A percentile compares a stretch with the other conserved stretches of the same genome.
Conservation (phyloP, 2,329 filamentous ascomycete species). For the Nectriaceae sp. region DNA sequence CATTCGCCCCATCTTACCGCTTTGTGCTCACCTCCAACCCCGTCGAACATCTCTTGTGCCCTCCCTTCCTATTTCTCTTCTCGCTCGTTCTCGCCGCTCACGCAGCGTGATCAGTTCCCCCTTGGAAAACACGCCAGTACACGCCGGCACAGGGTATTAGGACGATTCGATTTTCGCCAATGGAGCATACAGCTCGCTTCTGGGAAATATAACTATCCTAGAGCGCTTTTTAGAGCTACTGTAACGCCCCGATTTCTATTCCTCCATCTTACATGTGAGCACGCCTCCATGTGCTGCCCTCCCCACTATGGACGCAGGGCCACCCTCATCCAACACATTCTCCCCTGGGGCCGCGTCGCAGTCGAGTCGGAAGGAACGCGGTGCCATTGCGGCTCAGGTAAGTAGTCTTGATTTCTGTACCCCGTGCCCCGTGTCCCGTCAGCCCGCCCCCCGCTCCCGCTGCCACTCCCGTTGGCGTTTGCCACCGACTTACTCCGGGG, state of each 20-base stretch:
- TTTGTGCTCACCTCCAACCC: slow-evolving; percentile 12
- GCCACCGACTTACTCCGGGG: slow-evolving; percentile 1
- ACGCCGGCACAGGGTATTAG: too few relatives aligned
- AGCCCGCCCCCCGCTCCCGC: slow-evolving; percentile 1
- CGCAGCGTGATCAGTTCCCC: slow-evolving; percentile 13
- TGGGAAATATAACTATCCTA: slow-evolving; percentile 17
- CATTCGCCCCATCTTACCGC: slow-evolving; percentile 15
- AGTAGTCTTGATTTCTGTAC: slow-evolving; percentile 9
- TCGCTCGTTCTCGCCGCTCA: slow-evolving; percentile 11
- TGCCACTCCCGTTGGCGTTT: slow-evolving; percentile 2
- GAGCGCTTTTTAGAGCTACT: slow-evolving; percentile 28
- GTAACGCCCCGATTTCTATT: slow-evolving; percentile 6
- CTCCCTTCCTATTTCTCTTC: slow-evolving; percentile 18
- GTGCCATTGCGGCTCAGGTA: slow-evolving; percentile 43
- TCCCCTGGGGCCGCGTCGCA: slow-evolving; percentile 36
- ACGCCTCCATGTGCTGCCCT: slow-evolving; percentile 14
- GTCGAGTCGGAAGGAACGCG: slow-evolving; percentile 39
- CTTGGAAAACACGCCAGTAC: slow-evolving; percentile 10
- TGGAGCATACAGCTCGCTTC: slow-evolving; percentile 20
- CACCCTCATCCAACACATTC: slow-evolving; percentile 31
- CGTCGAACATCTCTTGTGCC: slow-evolving; percentile 18
- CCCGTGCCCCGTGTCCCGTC: neutral
- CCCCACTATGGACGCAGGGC: slow-evolving; percentile 28
- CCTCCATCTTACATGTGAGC: slow-evolving; percentile 21
- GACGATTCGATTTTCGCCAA: slow-evolving; percentile 15